A percentile compares a stretch with the other conserved stretches of the same genome.
Evolutionary conservation across 2,329 filamentous ascomycete genomes (phyloP).

Genomic region (Penicillium brevicompactum): DNA sequence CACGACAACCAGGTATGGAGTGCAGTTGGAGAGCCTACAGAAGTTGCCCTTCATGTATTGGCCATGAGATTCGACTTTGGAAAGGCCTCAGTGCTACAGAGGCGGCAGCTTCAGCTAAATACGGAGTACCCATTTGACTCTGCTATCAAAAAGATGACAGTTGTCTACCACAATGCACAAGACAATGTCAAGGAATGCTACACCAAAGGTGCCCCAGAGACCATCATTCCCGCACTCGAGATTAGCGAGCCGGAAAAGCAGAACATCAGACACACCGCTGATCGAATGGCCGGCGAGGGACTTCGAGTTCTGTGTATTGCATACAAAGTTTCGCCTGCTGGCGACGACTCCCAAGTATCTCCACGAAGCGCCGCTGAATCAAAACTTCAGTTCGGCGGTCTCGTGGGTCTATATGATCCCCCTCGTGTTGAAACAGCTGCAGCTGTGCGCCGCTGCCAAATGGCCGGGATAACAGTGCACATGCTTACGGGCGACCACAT

Average conservation of each 20-base stretch:
- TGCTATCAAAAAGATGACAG: conserved; percentile 67
- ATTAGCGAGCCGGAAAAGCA: conserved; percentile 23
- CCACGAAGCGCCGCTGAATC: conserved; percentile 55
- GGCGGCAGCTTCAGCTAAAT: conserved; percentile 19
- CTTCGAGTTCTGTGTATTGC: conserved; percentile 64
- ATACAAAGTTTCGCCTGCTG: conserved; percentile 33
- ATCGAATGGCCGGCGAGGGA: conserved; percentile 62
- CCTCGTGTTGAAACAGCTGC: conserved; percentile 61
- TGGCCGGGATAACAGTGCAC: conserved; percentile 59
- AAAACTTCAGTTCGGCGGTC: conserved; percentile 58
- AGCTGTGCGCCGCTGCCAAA: conserved; percentile 56
- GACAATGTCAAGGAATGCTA: conserved; percentile 48
- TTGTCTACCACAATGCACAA: conserved; percentile 52
- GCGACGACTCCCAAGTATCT: conserved; percentile 33
- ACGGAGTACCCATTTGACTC: conserved; percentile 68
- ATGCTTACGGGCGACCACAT: conserved; percentile 62
- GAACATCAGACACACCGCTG: conserved; percentile 39
- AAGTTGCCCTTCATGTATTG: conserved; percentile 69
- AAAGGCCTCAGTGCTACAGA: conserved; percentile 47
- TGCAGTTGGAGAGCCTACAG: conserved; percentile 65
- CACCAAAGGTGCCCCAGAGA: conserved; percentile 65
- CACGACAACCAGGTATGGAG: conserved; percentile 51
- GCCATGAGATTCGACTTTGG: conserved; percentile 60
- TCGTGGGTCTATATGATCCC: conserved; percentile 64
- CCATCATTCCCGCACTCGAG: conserved; percentile 47